Evolutionary conservation across 1,139 yeast genomes (phyloP).

Genomic region (Meyerozyma sp.): DNA sequence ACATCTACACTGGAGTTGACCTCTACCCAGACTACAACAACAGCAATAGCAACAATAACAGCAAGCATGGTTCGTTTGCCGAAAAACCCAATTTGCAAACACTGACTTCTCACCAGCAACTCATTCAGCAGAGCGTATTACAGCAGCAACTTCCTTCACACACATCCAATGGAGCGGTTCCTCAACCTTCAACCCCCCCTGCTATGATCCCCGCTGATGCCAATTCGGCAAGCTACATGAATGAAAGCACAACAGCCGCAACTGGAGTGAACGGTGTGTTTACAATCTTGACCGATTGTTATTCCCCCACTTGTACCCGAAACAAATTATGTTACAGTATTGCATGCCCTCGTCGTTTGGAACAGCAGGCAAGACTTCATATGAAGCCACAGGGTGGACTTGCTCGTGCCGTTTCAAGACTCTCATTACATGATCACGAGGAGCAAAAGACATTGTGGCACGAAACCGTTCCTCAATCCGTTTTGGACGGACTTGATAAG

Average conservation of each 20-base stretch:
- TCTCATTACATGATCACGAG: constrained; percentile 73
- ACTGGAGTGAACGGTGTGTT: constrained; percentile 81
- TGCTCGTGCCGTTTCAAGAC: constrained; percentile 73
- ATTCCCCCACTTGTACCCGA: constrained; percentile 92
- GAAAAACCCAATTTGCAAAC: constrained; percentile 12
- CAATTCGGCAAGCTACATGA: constrained; percentile 1
- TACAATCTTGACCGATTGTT: constrained; percentile 87
- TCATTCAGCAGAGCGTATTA: constrained; percentile 9
- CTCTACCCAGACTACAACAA: constrained; percentile 27
- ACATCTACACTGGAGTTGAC: constrained; percentile 40
- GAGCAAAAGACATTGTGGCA: constrained; percentile 91
- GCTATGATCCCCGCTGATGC: constrained; percentile 7
- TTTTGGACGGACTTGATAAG: constrained; percentile 76
- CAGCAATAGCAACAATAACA: constrained; percentile 13
- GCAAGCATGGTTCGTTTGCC: constrained; percentile 30
- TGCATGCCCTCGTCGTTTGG: constrained; percentile 95
- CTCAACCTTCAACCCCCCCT: constrained; percentile 9
- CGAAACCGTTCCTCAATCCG: constrained; percentile 78
- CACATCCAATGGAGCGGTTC: constrained; percentile 7
- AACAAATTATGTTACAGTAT: constrained; percentile 87
- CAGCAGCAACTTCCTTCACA: constrained; percentile 18
- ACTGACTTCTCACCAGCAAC: constrained; percentile 7
- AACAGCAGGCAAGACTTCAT: constrained; percentile 90
- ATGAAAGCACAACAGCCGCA: constrained; percentile 9
- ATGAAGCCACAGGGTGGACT: constrained; percentile 87